phyloP scores from a whole-genome alignment of 163 green algal species.

The Chlamydomonas reinhardtii region DNA sequence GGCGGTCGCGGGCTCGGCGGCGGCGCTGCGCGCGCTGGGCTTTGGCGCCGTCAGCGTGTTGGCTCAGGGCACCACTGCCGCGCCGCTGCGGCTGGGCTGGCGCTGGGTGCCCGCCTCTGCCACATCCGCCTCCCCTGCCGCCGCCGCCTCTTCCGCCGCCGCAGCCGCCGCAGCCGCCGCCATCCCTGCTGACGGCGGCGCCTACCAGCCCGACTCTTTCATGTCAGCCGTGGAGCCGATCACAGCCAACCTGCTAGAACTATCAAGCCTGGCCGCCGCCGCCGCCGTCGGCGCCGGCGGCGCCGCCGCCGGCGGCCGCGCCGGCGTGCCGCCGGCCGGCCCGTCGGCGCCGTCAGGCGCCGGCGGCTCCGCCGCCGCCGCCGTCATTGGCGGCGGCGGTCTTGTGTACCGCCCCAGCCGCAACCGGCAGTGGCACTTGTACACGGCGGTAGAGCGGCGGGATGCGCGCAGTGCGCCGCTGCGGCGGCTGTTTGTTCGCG shows the following conservation, averaged over 20 bases:
- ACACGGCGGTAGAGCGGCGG: constrained; percentile 74
- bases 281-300: not conserved
- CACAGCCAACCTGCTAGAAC: constrained; percentile 80
- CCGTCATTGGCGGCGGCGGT: not conserved
- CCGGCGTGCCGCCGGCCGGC: too few relatives aligned
- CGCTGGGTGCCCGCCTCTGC: constrained; percentile 15
- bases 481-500: constrained; percentile 81
- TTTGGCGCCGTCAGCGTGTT: constrained; percentile 67
- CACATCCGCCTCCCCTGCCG: not conserved
- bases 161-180: not conserved
- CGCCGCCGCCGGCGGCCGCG: too few relatives aligned
- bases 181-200: not conserved
- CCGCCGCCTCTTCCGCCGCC: not conserved
- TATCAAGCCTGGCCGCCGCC: constrained; percentile 70
- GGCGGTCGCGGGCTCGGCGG: not conserved
- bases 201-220: constrained; percentile 27
- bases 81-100: constrained; percentile 28
- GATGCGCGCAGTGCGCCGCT: constrained; percentile 64
- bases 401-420: constrained; percentile 79
- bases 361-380: not conserved
- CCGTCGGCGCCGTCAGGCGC: too few relatives aligned
- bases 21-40: constrained; percentile 45
- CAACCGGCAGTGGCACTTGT: constrained; percentile 94
- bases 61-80: constrained; percentile 14
- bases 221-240: constrained; percentile 65